Conservation (phyloP, 495 filamentous ascomycete genomes). For the Penicillium lividum region DNA sequence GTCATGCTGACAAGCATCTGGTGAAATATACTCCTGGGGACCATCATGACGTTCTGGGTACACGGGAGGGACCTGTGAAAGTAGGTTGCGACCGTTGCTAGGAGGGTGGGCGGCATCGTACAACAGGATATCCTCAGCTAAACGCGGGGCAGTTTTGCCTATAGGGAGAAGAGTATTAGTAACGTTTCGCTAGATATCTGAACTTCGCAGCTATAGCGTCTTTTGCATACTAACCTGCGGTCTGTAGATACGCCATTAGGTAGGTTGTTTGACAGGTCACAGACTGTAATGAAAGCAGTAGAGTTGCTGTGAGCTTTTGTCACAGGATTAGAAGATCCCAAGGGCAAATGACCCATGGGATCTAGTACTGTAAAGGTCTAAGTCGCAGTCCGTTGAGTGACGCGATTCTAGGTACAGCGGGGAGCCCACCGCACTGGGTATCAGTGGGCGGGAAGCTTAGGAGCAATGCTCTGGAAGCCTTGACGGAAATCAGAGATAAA, state of each 20-base stretch:
- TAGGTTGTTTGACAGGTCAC: not conserved
- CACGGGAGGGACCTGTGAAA: conserved; percentile 53
- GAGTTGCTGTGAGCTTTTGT: not conserved
- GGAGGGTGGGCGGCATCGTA: conserved; percentile 57
- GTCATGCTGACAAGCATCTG: conserved; percentile 53
- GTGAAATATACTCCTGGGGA: conserved; percentile 35
- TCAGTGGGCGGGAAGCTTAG: conserved; percentile 24
- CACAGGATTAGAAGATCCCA: conserved; percentile 15
- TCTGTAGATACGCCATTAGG: conserved; percentile 21
- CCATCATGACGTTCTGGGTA: conserved; percentile 35
- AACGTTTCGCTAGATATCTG: not conserved
- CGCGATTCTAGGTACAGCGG: conserved; percentile 27
- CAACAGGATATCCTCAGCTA: conserved; percentile 56
- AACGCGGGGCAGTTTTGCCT: conserved; percentile 66
- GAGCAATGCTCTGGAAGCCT: not conserved
- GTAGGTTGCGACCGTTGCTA: conserved; percentile 51
- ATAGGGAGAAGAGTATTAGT: conserved; percentile 9
- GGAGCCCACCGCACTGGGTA: conserved; percentile 31
- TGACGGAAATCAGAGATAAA: not conserved
- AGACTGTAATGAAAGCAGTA: not conserved
- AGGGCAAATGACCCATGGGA: conserved; percentile 11
- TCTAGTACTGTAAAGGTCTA: conserved; percentile 3
- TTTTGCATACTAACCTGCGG: conserved; percentile 33
- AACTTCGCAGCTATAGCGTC: not conserved
- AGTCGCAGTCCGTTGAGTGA: conserved; percentile 9